Base-by-base conservation (phyloP, 768 basidiomycete species). In the Leccinum imitatum region DNA sequence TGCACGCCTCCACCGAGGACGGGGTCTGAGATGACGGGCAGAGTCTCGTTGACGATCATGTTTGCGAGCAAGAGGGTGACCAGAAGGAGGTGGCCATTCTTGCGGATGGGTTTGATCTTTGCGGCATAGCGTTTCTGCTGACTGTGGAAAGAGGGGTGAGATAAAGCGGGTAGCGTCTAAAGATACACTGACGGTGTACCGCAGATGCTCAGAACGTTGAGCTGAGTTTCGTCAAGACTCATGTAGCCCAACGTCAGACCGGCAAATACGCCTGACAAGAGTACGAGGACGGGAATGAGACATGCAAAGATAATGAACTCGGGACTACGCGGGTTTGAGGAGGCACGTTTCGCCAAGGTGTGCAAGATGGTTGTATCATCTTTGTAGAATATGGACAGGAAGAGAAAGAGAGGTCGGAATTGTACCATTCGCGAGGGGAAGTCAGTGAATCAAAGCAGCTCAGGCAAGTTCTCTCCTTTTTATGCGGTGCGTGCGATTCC, bases 211-310 rank as follows among this genome's bases (percentile, higher is more conserved):
- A 96, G 76, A 3, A 96, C 94, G 69, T 89, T 87, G 47, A 96
- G 83, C 79, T 95, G 93, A 44, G 93, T 95, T 73, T 90, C 90
- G 75, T 96, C 93, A 72, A 95, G 81, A 65, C 88, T 90, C 90
- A 95, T 94, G 73, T 93, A 95, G 35, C 93, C 93, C 50, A 95
- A 78, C 59, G 94, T 95, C 65, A 95, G 79, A 74, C 94, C 91
- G 81, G 93, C 93, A 83, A 95, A 94, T 59, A 93, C 67, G 70
- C 93, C 93, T 59, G 90, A 93, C 63, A 89, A 69, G 52, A 93
- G 71, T 55, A 95, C 93, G 67, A 94, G 87, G 35, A 93, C 69
- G 55, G 93, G 93, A 48, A 95, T 93, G 75, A 95, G 87, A 67
- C 75, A 73, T 8, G 77, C 78, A 60, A 78, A 78, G 59, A 76